Evolutionary conservation across 2,329 filamentous ascomycete genomes (phyloP), one percentile per base, ranked within the genome.

Genomic region (Botrytis fragariae): DNA sequence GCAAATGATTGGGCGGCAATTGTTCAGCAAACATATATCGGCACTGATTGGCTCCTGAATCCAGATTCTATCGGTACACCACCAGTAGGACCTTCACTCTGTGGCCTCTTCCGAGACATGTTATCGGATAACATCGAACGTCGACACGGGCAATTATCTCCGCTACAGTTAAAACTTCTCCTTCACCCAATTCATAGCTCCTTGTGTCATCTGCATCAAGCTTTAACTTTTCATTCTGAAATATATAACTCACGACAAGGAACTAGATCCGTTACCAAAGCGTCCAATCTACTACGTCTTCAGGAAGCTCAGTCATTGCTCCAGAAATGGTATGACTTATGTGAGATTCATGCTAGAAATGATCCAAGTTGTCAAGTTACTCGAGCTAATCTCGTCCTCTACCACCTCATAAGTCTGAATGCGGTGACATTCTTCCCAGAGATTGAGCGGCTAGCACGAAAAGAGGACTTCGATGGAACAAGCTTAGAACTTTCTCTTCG

Each of bases 401-500:
- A 91, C 80, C 91, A 93, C 77, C 85, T 93, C 60, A 89, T 93
- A 79, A 90, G 87, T 67, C 85, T 93, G 74, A 92, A 92, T 77
- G 87, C 89, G 14, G 87, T 92, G 42, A 90, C 90, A 25, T 89
- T 89, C 81, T 92, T 93, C 78, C 85, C 88, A 3, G 88, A 90
- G 77, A 88, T 93, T 63, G 91, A 93, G 82, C 85, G 87, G 5
- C 83, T 93, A 16, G 91, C 91, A 5, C 86, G 91, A 25, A 85
- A 87, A 51, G 90, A 92, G 74, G 84, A 83, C 35, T 85, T 88
- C 63, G 86, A 90, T 75, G 86, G 86, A 12, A 84, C 85, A 5
- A 73, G 68, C 35, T 87, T 87, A 83, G 86, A 86, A 39, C 80
- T 88, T 57, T 82, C 86, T 22, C 79, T 86, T 16, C 87, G 88